Percentiles rank a stretch among this genome's conserved stretches.
Conservation (phyloP, 2,329 filamentous ascomycete species). For the Neonectria coccinea region DNA sequence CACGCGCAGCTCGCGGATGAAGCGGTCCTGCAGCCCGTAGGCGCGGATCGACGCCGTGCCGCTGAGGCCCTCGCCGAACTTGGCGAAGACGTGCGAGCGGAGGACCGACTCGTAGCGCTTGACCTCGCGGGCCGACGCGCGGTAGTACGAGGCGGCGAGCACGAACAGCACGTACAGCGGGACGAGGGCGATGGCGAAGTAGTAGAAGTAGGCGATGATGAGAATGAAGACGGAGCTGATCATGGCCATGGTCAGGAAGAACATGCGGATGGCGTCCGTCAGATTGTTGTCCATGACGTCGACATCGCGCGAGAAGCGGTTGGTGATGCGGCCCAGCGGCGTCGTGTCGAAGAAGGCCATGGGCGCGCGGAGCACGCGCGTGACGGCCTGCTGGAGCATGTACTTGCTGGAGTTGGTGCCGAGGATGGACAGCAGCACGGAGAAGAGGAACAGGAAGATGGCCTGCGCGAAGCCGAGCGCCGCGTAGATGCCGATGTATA, state of each 20-base stretch:
- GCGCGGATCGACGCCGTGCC: constrained; percentile 89
- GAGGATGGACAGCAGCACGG: constrained; percentile 79
- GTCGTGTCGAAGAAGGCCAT: constrained; percentile 98
- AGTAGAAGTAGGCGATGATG: constrained; percentile 96
- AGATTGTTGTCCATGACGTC: constrained; percentile 97
- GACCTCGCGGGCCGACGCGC: constrained; percentile 90
- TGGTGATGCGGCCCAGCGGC: constrained; percentile 92
- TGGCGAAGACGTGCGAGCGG: constrained; percentile 88
- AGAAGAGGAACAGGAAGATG: constrained; percentile 82
- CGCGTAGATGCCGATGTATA: constrained; percentile 80
- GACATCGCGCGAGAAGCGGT: constrained; percentile 94
- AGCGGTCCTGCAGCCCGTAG: constrained; percentile 84
- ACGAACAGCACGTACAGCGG: constrained; percentile 81
- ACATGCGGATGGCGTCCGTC: constrained; percentile 92
- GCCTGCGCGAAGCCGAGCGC: constrained; percentile 79
- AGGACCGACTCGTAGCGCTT: constrained; percentile 94
- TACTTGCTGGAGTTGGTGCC: constrained; percentile 85
- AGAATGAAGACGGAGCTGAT: constrained; percentile 87
- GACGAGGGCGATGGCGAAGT: constrained; percentile 75
- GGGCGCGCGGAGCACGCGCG: constrained; percentile 76
- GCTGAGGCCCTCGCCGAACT: constrained; percentile 88
- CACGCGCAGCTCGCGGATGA: constrained; percentile 74
- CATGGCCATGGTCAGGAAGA: constrained; percentile 85
- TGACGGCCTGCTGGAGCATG: constrained; percentile 85
- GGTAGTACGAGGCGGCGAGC: constrained; percentile 87